A percentile compares a stretch with the other conserved stretches of the same genome.
These are phyloP conservation scores for Pseudonitzschia delicatissima DNA, from an alignment of 108 stramenopile species.

Conservation along the genomic window DNA sequence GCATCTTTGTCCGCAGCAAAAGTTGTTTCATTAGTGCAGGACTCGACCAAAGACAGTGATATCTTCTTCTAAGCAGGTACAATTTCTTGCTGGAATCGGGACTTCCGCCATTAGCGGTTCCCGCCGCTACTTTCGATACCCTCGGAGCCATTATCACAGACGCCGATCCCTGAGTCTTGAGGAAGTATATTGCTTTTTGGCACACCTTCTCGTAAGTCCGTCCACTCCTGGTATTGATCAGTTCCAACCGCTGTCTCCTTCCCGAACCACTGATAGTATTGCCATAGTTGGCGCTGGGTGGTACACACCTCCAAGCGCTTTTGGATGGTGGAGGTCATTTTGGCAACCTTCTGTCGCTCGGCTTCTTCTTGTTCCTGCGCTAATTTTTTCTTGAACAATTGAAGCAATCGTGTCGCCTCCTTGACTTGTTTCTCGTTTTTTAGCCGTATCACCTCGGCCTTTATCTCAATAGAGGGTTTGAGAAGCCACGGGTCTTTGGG, in stretches of 20 bases:
- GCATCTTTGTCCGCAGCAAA: not conserved
- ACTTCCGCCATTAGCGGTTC: not conserved
- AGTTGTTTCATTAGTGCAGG: slow-evolving; percentile 4
- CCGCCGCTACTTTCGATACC: not conserved
- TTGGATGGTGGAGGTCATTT: slow-evolving; percentile 20
- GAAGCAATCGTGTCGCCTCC: slow-evolving; percentile 25
- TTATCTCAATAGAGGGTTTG: slow-evolving; percentile 26
- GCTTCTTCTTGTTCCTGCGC: slow-evolving; percentile 19
- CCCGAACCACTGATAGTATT: slow-evolving; percentile 12
- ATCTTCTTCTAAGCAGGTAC: slow-evolving; percentile 8
- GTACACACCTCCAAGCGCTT: slow-evolving; percentile 11
- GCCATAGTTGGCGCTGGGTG: slow-evolving; percentile 10
- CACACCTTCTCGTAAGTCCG: slow-evolving; percentile 13
- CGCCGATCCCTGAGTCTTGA: slow-evolving; percentile 5
- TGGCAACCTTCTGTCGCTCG: slow-evolving; percentile 8
- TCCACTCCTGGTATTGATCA: slow-evolving; percentile 14
- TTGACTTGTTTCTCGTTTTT: slow-evolving; percentile 28
- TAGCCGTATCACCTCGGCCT: slow-evolving; percentile 29
- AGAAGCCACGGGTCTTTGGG: slow-evolving; percentile 18
- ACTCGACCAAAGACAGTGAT: slow-evolving; percentile 5
- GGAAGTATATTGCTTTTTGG: slow-evolving; percentile 4
- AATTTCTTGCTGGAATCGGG: slow-evolving; percentile 5
- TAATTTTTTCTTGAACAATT: slow-evolving; percentile 32
- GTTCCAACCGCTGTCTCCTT: slow-evolving; percentile 7
- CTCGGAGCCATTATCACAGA: slow-evolving; percentile 6